These are phyloP conservation scores for Arthrobotrys entomopaga DNA, from an alignment of 2,329 filamentous ascomycete genomes.

Conservation along the genomic window DNA sequence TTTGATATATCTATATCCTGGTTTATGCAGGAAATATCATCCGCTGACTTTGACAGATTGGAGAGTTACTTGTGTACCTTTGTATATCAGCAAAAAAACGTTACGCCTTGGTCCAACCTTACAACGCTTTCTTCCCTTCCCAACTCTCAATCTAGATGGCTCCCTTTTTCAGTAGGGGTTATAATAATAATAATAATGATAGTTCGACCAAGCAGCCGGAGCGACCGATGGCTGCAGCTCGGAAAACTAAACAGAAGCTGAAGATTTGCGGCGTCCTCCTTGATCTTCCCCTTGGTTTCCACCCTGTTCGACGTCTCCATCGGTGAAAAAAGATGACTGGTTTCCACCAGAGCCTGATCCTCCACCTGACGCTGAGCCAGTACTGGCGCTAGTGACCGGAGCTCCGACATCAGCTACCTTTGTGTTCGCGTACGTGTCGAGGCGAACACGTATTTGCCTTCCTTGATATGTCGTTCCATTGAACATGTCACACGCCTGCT, in stretches of 20 bases:
- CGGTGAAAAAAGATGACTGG: slow-evolving; percentile 47
- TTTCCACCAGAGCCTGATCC: slow-evolving; percentile 49
- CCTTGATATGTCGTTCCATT: slow-evolving; percentile 56
- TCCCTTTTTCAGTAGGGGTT: not conserved
- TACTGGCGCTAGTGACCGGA: slow-evolving; percentile 25
- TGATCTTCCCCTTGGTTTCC: slow-evolving; percentile 29
- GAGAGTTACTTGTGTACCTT: too few relatives aligned
- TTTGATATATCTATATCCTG: slow-evolving; percentile 1
- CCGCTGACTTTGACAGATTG: not conserved
- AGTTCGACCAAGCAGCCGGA: slow-evolving; percentile 22
- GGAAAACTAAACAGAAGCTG: slow-evolving; percentile 45
- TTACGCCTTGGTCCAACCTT: too few relatives aligned
- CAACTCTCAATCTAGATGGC: not conserved
- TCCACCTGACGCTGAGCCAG: slow-evolving; percentile 37
- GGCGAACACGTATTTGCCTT: slow-evolving; percentile 55
- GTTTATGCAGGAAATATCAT: not conserved
- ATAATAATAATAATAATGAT: slow-evolving; percentile 17
- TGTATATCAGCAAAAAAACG: too few relatives aligned
- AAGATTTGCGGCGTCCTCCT: slow-evolving; percentile 40
- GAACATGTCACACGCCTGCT: slow-evolving; percentile 56
- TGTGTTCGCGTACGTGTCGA: slow-evolving; percentile 54
- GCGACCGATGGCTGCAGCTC: slow-evolving; percentile 18
- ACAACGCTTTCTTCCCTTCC: not conserved
- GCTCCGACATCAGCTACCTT: slow-evolving; percentile 30
- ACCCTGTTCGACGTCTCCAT: slow-evolving; percentile 43